Conservation (phyloP, 768 basidiomycete genomes). For the Ramaria rubella region DNA sequence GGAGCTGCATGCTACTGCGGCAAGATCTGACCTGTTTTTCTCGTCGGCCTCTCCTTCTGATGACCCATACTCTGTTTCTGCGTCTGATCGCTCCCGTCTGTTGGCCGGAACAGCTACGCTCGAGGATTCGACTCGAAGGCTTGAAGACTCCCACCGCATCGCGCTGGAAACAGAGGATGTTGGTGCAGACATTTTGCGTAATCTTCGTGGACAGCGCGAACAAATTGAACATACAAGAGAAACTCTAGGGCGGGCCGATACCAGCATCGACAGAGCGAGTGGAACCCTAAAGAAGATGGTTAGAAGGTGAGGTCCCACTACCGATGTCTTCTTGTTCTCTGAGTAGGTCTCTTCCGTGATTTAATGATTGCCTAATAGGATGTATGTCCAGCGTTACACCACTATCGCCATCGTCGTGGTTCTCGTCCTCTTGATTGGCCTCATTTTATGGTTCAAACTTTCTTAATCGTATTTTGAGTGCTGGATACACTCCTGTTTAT, state of each 20-base stretch:
- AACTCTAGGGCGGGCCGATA: conserved; percentile 75
- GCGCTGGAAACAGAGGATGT: conserved; percentile 96
- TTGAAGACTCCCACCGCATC: conserved; percentile 87
- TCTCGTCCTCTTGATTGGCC: conserved; percentile 72
- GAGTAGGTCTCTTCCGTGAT: conserved; percentile 18
- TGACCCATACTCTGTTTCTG: conserved; percentile 62
- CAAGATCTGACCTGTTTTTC: conserved; percentile 74
- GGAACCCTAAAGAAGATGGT: conserved; percentile 95
- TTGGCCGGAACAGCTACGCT: conserved; percentile 72
- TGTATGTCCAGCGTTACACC: conserved; percentile 93
- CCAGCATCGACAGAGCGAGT: conserved; percentile 84
- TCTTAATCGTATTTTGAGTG: conserved; percentile 11
- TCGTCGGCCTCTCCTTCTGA: conserved; percentile 51
- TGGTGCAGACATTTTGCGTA: conserved; percentile 85
- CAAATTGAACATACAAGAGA: conserved; percentile 91
- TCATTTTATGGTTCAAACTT: conserved; percentile 78
- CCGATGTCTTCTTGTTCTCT: conserved; percentile 8
- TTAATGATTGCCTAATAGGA: conserved; percentile 49
- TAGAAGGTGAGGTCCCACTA: conserved; percentile 56
- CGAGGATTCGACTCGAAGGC: conserved; percentile 75
- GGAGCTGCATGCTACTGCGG: conserved; percentile 60
- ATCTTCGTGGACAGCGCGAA: conserved; percentile 81
- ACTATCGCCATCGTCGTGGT: conserved; percentile 83
- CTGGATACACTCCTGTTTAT: neutral
- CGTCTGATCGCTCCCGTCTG: conserved; percentile 71